Percentiles rank a stretch among this genome's conserved stretches.
Conservation (phyloP, 139 green algal genomes). For the Tetradesmus lagerheimii region DNA sequence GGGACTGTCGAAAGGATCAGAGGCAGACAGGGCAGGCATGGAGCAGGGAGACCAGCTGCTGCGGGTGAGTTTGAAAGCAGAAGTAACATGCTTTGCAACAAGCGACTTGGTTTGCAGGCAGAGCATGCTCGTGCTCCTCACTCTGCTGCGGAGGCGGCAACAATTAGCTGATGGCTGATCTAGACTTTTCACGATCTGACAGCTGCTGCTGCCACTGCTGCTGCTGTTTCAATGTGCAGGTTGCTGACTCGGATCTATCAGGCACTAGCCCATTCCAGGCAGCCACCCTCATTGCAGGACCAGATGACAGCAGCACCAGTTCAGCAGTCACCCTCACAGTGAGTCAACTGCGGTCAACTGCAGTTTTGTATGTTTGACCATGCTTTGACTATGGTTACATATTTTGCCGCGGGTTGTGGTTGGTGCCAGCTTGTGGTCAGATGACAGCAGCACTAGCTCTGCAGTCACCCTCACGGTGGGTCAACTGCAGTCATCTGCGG, state of each 20-base stretch:
- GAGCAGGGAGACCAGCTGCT: conserved; percentile 91
- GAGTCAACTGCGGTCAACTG: too few relatives aligned
- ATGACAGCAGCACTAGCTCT: too few relatives aligned
- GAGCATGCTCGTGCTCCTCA: too few relatives aligned
- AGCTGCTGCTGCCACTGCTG: too few relatives aligned
- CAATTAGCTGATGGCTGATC: background rate
- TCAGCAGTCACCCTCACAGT: conserved; percentile 54
- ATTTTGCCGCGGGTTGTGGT: too few relatives aligned
- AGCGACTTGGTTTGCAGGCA: too few relatives aligned
- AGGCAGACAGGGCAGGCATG: conserved; percentile 81
- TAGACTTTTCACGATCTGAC: background rate
- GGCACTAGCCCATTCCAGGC: conserved; percentile 53
- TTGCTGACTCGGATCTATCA: background rate
- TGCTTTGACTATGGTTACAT: background rate
- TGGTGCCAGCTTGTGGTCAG: too few relatives aligned
- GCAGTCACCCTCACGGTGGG: too few relatives aligned
- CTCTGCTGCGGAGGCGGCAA: background rate
- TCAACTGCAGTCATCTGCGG: too few relatives aligned
- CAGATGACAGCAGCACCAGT: conserved; percentile 32
- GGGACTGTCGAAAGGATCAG: conserved; percentile 83
- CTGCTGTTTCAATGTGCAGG: background rate
- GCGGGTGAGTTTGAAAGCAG: conserved; percentile 42
- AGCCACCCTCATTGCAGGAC: conserved; percentile 48
- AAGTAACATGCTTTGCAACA: background rate
- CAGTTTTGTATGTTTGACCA: background rate